Percentiles rank a stretch among this genome's conserved stretches.
Conservation (phyloP, 2,329 filamentous ascomycete genomes). For the Leptographium procerum region DNA sequence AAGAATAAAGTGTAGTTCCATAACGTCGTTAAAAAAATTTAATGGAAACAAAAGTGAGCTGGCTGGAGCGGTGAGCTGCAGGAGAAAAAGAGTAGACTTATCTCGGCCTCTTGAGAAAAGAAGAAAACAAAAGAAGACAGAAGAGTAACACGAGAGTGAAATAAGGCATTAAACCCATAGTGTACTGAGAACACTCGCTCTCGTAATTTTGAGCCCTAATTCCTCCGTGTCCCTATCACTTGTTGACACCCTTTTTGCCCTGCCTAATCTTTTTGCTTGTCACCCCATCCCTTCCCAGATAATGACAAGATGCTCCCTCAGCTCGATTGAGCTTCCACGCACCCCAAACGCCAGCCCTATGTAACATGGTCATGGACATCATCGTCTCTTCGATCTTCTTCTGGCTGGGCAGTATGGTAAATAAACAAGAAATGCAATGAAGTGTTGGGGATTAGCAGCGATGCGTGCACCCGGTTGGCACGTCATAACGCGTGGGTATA, state of each 20-base stretch:
- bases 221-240: not conserved
- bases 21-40: not conserved
- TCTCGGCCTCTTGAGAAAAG: not conserved
- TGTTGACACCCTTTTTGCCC: not conserved
- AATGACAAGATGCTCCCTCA: not conserved
- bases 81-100: not conserved
- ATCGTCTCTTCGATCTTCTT: not conserved
- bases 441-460: not conserved
- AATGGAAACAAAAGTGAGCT: not conserved
- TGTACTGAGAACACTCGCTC: not conserved
- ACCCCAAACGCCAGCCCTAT: constrained; percentile 5
- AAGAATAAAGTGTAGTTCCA: not conserved
- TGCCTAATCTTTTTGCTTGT: not conserved
- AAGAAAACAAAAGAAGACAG: not conserved
- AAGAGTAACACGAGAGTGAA: not conserved
- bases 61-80: not conserved
- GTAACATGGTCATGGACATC: constrained; percentile 3
- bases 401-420: not conserved
- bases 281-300: not conserved
- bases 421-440: not conserved
- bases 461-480: not conserved
- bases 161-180: not conserved
- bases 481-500: constrained; percentile 1
- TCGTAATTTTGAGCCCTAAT: not conserved
- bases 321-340: not conserved